A percentile compares a stretch with the other conserved stretches of the same genome.
Evolutionary conservation across 2,329 filamentous ascomycete species (phyloP).

Genomic region (Ceratocystis eucalypticola): DNA sequence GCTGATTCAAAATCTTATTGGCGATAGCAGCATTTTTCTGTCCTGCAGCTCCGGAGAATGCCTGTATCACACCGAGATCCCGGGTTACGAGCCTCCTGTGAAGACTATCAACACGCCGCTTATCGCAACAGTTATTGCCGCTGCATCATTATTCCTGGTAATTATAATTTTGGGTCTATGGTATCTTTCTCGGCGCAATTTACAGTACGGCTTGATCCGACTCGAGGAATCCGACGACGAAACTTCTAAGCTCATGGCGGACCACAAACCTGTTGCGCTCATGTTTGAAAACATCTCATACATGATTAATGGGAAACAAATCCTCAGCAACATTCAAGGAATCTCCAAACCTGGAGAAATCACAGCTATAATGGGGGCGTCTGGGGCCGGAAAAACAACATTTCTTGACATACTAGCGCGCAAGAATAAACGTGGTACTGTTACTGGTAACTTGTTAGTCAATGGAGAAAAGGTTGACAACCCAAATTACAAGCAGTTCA

Average conservation of each 20-base stretch:
- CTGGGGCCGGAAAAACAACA: constrained; percentile 91
- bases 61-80: constrained; percentile 81
- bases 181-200: constrained; percentile 69
- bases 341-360: constrained; percentile 91
- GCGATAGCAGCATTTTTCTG: constrained; percentile 76
- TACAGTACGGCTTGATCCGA: constrained; percentile 58
- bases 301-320: constrained; percentile 72
- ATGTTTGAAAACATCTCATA: constrained; percentile 85
- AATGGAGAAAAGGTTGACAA: constrained; percentile 85
- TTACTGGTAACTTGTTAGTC: constrained; percentile 72
- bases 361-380: constrained; percentile 95
- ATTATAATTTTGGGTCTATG: constrained; percentile 69
- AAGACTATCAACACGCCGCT: constrained; percentile 95
- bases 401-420: constrained; percentile 91
- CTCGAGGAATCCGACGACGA: constrained; percentile 88
- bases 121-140: constrained; percentile 86
- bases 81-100: constrained; percentile 74
- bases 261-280: constrained; percentile 81
- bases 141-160: constrained; percentile 75
- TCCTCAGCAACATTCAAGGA: constrained; percentile 66
- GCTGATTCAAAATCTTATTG: constrained; percentile 77
- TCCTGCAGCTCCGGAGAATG: constrained; percentile 81
- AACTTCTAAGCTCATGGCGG: constrained; percentile 68
- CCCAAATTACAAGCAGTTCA: constrained; percentile 74
- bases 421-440: constrained; percentile 83